phyloP scores from a whole-genome alignment of 176 grass and related monocot genomes.

The Tuctoria greenei region DNA sequence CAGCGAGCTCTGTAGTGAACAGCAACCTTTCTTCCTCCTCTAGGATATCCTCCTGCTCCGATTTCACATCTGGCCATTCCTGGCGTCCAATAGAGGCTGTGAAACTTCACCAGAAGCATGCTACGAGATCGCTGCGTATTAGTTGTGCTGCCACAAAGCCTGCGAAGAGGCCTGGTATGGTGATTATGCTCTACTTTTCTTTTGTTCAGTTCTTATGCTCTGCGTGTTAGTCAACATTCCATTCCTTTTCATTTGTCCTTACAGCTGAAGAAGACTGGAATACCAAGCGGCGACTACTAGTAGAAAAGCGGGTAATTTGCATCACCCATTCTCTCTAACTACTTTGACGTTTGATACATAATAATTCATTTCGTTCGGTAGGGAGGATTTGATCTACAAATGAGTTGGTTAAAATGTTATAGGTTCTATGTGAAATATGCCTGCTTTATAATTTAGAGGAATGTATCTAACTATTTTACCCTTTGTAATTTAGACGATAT shows the following conservation, averaged over 20 bases:
- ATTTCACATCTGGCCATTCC: constrained; percentile 50
- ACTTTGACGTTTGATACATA: background rate
- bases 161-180: constrained; percentile 79
- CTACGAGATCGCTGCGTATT: constrained; percentile 43
- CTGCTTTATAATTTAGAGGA: constrained; percentile 30
- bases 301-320: constrained; percentile 74
- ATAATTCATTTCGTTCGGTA: constrained; percentile 8
- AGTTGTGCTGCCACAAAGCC: constrained; percentile 79
- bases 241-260: constrained; percentile 2
- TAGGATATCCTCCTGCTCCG: constrained; percentile 55
- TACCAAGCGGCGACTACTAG: constrained; percentile 71
- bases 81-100: constrained; percentile 41
- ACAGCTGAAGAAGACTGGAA: constrained; percentile 97
- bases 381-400: background rate
- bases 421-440: constrained; percentile 11
- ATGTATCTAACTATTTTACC: constrained; percentile 8
- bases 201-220: background rate
- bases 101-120: constrained; percentile 27
- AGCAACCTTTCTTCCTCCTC: constrained; percentile 61
- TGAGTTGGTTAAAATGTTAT: background rate
- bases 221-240: background rate
- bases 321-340: background rate
- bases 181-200: background rate
- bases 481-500: background rate
- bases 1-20: constrained; percentile 62